Evolutionary conservation across 2,329 filamentous ascomycete species (phyloP).

Genomic region (Exserohilum rostratum): DNA sequence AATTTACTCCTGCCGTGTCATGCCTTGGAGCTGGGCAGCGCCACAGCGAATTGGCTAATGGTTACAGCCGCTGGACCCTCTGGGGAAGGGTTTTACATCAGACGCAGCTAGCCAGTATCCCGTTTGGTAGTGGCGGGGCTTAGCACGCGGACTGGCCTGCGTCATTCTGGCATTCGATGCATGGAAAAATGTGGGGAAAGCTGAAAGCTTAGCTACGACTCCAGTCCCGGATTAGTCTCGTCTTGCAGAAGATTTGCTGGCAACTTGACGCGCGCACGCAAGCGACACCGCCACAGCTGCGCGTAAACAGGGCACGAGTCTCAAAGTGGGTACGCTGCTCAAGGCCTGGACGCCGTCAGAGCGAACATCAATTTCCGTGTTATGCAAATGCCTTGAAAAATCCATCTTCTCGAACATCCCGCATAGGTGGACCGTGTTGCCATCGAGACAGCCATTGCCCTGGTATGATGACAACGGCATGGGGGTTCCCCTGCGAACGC

Average conservation of each 20-base stretch:
- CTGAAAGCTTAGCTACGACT: slow-evolving; percentile 31
- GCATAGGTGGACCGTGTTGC: no score
- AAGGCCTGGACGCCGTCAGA: slow-evolving; percentile 22
- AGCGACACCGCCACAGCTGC: slow-evolving; percentile 25
- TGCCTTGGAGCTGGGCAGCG: slow-evolving; percentile 10
- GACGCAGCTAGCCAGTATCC: slow-evolving; percentile 16
- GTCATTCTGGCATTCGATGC: slow-evolving; percentile 31
- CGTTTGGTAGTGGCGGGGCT: slow-evolving; percentile 16
- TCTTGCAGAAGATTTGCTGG: slow-evolving; percentile 10
- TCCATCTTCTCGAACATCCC: slow-evolving; percentile 15
- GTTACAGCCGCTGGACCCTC: slow-evolving; percentile 18
- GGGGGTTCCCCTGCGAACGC: neutral
- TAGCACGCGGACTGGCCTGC: slow-evolving; percentile 29
- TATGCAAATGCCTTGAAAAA: neutral
- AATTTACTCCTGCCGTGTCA: slow-evolving; percentile 11
- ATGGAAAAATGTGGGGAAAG: slow-evolving; percentile 28
- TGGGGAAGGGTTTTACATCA: neutral
- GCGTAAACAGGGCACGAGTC: slow-evolving; percentile 20
- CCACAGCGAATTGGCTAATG: slow-evolving; percentile 25
- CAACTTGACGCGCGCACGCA: slow-evolving; percentile 11
- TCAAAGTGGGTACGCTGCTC: slow-evolving; percentile 9
- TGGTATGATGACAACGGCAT: slow-evolving; percentile 3
- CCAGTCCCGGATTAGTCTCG: slow-evolving; percentile 29
- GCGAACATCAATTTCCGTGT: slow-evolving; percentile 3
- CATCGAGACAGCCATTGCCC: slow-evolving; percentile 7